A percentile compares a stretch with the other conserved stretches of the same genome.
Conservation (phyloP, 2,329 filamentous ascomycete genomes). For the Calonectria crousiana region DNA sequence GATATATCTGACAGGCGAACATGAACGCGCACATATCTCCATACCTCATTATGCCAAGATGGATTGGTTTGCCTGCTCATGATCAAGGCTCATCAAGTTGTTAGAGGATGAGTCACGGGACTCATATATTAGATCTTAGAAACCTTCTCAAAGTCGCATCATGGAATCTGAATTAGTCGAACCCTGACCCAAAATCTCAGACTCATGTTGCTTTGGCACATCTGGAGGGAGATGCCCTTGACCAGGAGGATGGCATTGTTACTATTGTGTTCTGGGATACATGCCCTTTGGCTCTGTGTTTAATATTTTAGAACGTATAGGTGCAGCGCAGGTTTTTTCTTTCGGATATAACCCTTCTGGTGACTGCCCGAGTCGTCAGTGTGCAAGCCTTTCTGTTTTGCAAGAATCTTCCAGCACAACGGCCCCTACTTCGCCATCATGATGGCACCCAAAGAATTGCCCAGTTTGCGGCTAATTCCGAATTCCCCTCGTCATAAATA, state of each 20-base stretch:
- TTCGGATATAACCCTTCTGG: slow-evolving; percentile 9
- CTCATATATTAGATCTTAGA: background rate
- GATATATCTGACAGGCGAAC: background rate
- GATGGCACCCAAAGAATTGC: slow-evolving; percentile 15
- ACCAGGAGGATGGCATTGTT: background rate
- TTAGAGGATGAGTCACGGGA: background rate
- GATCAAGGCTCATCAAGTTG: background rate
- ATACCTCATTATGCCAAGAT: background rate
- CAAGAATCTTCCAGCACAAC: background rate
- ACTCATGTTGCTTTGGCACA: background rate
- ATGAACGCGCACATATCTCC: background rate
- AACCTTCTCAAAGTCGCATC: slow-evolving; percentile 6
- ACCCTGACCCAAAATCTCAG: slow-evolving; percentile 7
- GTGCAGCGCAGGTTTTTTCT: slow-evolving; percentile 20
- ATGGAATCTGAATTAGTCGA: slow-evolving; percentile 21
- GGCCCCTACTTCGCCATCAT: slow-evolving; percentile 18
- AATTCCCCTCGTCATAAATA: background rate
- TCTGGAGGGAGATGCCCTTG: background rate
- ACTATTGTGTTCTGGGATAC: slow-evolving; percentile 20
- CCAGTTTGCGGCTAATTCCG: slow-evolving; percentile 18
- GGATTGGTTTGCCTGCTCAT: background rate
- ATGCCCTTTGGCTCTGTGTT: background rate
- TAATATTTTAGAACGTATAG: background rate
- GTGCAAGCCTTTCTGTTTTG: background rate
- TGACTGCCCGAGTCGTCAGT: background rate